Conservation (phyloP, 169 alveolate species). For the Cyclospora cayetanensis region DNA sequence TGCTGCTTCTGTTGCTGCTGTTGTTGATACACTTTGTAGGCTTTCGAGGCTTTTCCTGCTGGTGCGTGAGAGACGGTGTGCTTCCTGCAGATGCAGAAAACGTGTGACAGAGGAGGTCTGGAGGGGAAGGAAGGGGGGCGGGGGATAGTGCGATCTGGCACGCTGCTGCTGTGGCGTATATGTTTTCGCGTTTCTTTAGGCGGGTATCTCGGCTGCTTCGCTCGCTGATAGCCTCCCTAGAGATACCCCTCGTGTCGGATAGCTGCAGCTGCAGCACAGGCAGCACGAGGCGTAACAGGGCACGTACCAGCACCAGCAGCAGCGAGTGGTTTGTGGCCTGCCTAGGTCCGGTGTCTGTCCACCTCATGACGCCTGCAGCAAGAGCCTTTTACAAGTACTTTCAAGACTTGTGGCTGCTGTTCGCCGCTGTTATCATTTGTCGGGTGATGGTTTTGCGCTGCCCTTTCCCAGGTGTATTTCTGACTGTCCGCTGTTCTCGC, state of each 20-base stretch:
- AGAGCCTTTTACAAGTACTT: constrained; percentile 9
- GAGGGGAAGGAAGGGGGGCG: too few species aligned
- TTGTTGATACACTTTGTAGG: too few species aligned
- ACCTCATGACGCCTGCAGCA: constrained; percentile 48
- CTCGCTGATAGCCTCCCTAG: constrained; percentile 17
- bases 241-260: constrained; percentile 18
- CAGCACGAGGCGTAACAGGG: constrained; percentile 27
- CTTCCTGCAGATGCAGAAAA: too few species aligned
- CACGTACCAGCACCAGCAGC: constrained; percentile 33
- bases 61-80: too few species aligned
- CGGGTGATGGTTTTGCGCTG: too few species aligned
- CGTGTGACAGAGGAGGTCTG: too few species aligned
- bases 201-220: constrained; percentile 28
- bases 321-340: constrained; percentile 57
- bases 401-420: neutral
- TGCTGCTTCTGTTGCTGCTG: constrained; percentile 18
- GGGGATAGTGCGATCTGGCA: too few species aligned
- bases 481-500: neutral
- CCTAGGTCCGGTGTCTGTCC: constrained; percentile 50
- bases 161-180: too few species aligned
- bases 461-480: neutral
- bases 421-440: neutral
- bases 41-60: too few species aligned
- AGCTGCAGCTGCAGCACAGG: constrained; percentile 49
- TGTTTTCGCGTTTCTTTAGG: neutral